phyloP scores from a whole-genome alignment of 768 basidiomycete genomes.

The Erythrobasidium yunnanense region DNA sequence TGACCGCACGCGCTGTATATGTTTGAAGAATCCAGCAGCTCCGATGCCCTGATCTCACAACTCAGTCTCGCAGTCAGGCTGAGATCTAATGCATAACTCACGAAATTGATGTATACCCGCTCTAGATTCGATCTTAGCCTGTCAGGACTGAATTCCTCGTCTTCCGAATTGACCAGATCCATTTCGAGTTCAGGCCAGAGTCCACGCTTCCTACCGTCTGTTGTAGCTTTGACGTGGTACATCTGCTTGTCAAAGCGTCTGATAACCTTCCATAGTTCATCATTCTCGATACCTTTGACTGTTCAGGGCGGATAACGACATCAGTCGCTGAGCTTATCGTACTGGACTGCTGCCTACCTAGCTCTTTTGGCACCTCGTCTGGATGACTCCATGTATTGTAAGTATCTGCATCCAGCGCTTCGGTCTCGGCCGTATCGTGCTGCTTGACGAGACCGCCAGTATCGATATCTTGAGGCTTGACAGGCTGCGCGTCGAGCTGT shows the following conservation, averaged over 20 bases:
- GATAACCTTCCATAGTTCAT: slow-evolving; percentile 44
- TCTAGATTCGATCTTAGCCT: slow-evolving; percentile 46
- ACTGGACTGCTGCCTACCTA: too few relatives aligned
- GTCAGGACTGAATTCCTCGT: slow-evolving; percentile 47
- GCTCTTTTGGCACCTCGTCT: slow-evolving; percentile 10
- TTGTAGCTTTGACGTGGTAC: slow-evolving; percentile 42
- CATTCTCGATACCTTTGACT: slow-evolving; percentile 42
- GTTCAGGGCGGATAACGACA: too few relatives aligned
- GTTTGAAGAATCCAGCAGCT: slow-evolving; percentile 40
- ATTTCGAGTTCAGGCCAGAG: slow-evolving; percentile 33
- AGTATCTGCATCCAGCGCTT: slow-evolving; percentile 15
- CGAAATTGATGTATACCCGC: slow-evolving; percentile 44
- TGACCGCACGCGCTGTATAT: slow-evolving; percentile 43
- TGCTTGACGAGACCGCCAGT: slow-evolving; percentile 21
- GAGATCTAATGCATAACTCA: too few relatives aligned
- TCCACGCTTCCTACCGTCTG: slow-evolving; percentile 38
- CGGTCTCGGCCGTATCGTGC: slow-evolving; percentile 14
- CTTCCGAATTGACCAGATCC: slow-evolving; percentile 43
- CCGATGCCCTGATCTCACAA: slow-evolving; percentile 33
- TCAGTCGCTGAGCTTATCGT: too few relatives aligned
- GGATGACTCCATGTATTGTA: slow-evolving; percentile 10
- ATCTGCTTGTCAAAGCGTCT: slow-evolving; percentile 47
- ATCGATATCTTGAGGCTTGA: too few relatives aligned
- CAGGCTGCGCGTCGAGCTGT: background rate
- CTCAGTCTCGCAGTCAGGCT: too few relatives aligned